Percentiles rank a stretch among this genome's conserved stretches.
phyloP scores from a whole-genome alignment of 345 rosid genomes.

The Raphanus raphanistrum region DNA sequence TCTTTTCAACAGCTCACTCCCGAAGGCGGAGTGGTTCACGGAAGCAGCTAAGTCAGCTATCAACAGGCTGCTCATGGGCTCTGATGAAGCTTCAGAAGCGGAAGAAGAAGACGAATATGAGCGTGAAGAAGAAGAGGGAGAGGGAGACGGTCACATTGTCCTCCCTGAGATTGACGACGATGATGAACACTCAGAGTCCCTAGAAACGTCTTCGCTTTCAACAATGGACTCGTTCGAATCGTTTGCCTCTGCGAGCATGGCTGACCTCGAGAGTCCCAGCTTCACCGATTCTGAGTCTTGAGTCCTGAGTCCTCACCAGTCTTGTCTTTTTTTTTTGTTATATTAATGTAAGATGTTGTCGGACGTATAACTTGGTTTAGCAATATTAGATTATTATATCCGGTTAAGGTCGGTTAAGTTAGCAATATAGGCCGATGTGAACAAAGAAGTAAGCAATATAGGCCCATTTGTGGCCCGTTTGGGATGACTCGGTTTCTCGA shows the following conservation, averaged over 20 bases:
- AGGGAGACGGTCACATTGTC: conserved; percentile 57
- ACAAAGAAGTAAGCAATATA: neutral
- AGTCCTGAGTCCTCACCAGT: neutral
- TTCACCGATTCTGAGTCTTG: conserved; percentile 68
- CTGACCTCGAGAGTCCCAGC: conserved; percentile 80
- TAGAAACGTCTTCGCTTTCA: conserved; percentile 73
- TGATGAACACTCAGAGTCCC: conserved; percentile 49
- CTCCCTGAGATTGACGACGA: conserved; percentile 39
- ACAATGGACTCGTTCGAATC: conserved; percentile 65
- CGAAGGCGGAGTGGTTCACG: conserved; percentile 87
- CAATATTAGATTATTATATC: neutral
- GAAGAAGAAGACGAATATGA: conserved; percentile 34
- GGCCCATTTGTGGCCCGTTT: conserved; percentile 26
- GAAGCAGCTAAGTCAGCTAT: conserved; percentile 90
- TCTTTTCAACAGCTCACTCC: conserved; percentile 55
- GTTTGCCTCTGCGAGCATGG: conserved; percentile 95
- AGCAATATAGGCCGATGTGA: neutral
- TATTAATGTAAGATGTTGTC: neutral
- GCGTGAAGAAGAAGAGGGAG: conserved; percentile 30
- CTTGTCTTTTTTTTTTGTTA: neutral
- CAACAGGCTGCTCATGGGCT: conserved; percentile 67
- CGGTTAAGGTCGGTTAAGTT: conserved; percentile 11
- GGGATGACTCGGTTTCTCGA: conserved; percentile 13
- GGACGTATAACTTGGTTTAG: neutral
- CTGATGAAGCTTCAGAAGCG: conserved; percentile 61